Percentiles rank a stretch among this genome's conserved stretches.
Conservation (phyloP, 1,284 basidiomycete genomes). For the Marasmius fiardii region DNA sequence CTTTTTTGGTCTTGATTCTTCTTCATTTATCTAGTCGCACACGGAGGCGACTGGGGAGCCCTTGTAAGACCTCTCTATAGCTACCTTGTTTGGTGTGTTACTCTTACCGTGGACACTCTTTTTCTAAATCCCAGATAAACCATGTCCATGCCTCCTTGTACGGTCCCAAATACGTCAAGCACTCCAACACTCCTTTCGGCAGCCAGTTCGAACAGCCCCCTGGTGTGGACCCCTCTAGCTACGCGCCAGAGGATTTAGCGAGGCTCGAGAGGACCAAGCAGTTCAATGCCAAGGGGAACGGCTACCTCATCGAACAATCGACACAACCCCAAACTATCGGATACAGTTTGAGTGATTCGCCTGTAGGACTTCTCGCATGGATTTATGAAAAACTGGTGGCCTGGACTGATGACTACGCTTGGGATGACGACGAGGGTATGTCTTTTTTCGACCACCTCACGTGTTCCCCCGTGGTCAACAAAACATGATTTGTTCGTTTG, state of each 20-base stretch:
- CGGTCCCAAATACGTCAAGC: constrained; percentile 31
- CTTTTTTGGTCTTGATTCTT: too few species aligned
- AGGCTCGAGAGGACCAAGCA: constrained; percentile 17
- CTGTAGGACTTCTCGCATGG: constrained; percentile 36
- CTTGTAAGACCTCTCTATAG: constrained; percentile 23
- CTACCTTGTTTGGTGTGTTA: neutral
- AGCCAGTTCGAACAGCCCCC: neutral
- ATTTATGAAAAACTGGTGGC: constrained; percentile 25
- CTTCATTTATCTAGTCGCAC: constrained; percentile 32
- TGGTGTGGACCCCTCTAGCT: constrained; percentile 3
- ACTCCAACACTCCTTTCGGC: constrained; percentile 31
- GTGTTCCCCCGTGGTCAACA: too few species aligned
- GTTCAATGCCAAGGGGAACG: constrained; percentile 23
- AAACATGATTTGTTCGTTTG: neutral
- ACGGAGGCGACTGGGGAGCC: constrained; percentile 54
- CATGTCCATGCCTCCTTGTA: constrained; percentile 27
- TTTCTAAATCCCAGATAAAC: constrained; percentile 23
- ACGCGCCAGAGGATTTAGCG: constrained; percentile 19
- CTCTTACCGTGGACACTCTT: neutral
- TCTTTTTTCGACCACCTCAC: too few species aligned
- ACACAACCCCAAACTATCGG: constrained; percentile 39
- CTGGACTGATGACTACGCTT: constrained; percentile 41
- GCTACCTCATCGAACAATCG: constrained; percentile 26
- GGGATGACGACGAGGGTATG: constrained; percentile 32
- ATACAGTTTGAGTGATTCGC: constrained; percentile 39